Base-by-base conservation (phyloP, 106 monocot genomes). In the Acanthochlamys bracteata region DNA sequence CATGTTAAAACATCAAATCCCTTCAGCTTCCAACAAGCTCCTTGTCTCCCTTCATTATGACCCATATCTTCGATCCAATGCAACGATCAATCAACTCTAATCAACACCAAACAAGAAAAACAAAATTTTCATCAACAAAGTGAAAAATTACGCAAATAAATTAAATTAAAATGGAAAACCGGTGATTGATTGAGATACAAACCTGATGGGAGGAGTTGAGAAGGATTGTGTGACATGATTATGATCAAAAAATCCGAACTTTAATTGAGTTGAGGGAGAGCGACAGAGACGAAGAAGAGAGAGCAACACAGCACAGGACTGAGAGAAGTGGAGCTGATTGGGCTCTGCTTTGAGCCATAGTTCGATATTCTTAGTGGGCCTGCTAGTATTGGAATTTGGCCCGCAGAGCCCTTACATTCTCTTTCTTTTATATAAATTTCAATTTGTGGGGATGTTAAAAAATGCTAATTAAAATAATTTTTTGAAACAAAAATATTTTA, bases 21-120 rank as follows among this genome's bases (percentile, higher is more conserved):
- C 63, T 75, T 80, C 2, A 98, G 88, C 40, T 98, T 22, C 96
- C 96, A 20, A 98, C 96, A 16, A 98, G 88, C 81, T 98, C 96
- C 88, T 98, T 98, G 79, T 98, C 96, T 0, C 96, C 96, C 85
- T 98, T 98, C 98, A 92, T 98, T 51, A 98, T 98, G 41, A 98
- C 98, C 98, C 98, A 98, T 41, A 98, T 98, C 88, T 91, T 91
- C 60, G 98, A 98, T 11, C 98, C 98, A 43, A 98, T 81, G 79
- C 98, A 98, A 42, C 91, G 82, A 76, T 98, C 98, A 39, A 98
- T 98, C 76, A 98, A 68, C 78, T 98, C 98, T 98, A 65, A 41
- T 22, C 16, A 43, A 53, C 19, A 53, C 52, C 22, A 7, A 39
- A 40, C 7, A 41, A 43, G 39, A 7, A 57, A n/a, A 8, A 58